Base-by-base conservation (phyloP, 495 filamentous ascomycete species). In the Neurospora sp. region DNA sequence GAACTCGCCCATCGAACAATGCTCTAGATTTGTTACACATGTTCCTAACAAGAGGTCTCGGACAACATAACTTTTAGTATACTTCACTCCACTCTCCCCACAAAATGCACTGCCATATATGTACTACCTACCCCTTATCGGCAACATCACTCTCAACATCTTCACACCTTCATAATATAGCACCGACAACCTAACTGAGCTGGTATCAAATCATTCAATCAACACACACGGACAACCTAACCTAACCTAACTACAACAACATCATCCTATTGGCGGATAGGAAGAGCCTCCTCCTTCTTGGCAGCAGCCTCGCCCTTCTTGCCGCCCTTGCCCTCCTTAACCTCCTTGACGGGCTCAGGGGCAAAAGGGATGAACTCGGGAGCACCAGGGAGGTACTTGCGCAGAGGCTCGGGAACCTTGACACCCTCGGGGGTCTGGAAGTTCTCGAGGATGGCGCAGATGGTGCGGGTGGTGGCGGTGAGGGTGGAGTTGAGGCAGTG, bases 391-490 rank as follows among this genome's bases (percentile, higher is more conserved):
- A 99, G 92, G 79, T 97, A 99, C 84, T 79, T 96, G 66, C 93
- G 88, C 69, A 99, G 86, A 44, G 91, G 90, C 83, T 95, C 90
- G 1, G 96, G 96, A 70, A 98, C 92, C 66, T 87, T 89, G 76
- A 97, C 87, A 70, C 95, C 95, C 89, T 94, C 78, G 48, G 74
- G 23, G 3, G 89, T 93, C 84, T 99, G 96, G 82, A 93, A 98
- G 84, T 98, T 99, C 84, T 99, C 96, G 62, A 99, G 88, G 27
- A 98, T 84, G 78, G 95, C 97, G 86, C 96, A 99, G 37, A 98
- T 87, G 27, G 96, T 93, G 76, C 96, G 88, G 82, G 97, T 96
- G 0, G 96, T 98, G 3, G 96, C 96, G 80, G 92, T 95, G 16
- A 99, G 85, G 5, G 95, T 98, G 46, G 91, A 90, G 83, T 98